Conservation (phyloP, 169 alveolate genomes). For the Pseudocohnilembus persalinus region DNA sequence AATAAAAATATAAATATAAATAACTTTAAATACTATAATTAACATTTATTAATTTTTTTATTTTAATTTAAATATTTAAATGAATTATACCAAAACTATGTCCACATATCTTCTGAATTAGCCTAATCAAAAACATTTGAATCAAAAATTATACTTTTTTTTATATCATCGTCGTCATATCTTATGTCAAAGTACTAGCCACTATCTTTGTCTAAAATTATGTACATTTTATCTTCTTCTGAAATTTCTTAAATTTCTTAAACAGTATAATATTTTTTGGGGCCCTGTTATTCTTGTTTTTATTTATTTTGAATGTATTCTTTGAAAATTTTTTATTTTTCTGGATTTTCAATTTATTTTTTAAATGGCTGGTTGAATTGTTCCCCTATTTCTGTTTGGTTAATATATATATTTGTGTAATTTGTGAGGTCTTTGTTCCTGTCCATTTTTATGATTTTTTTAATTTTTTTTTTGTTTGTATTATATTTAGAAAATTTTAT, state of each 20-base stretch:
- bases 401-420: no score
- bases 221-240: neutral
- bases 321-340: no score
- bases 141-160: neutral
- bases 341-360: neutral
- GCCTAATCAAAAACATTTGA: neutral
- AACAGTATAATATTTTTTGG: neutral
- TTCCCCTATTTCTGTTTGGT: no score
- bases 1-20: no score
- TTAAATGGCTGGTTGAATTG: no score
- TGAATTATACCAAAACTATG: neutral
- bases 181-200: neutral
- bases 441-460: no score
- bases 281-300: neutral
- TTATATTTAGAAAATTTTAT: no score
- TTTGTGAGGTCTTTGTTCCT: neutral
- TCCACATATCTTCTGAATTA: neutral
- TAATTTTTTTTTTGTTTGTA: no score
- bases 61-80: no score
- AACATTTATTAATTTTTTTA: no score
- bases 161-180: neutral
- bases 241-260: neutral
- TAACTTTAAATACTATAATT: no score
- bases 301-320: neutral
- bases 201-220: neutral